Evolutionary conservation across 2,329 filamentous ascomycete genomes (phyloP), one percentile per base, ranked within the genome.

Genomic region (Cladophialophora carrionii): DNA sequence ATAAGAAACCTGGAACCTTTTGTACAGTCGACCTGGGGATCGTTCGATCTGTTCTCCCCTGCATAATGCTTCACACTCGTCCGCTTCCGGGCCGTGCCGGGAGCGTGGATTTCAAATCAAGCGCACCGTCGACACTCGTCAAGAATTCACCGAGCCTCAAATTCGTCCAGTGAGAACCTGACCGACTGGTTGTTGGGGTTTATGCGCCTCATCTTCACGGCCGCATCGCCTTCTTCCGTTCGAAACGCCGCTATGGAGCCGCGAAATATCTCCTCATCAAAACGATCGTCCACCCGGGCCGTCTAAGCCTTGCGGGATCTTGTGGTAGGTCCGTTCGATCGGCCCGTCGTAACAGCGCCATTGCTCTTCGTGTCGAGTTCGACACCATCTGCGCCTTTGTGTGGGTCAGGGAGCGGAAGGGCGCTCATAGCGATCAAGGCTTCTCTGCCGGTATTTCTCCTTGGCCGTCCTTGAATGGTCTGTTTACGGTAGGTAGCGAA

Each of bases 401-500:
- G 62, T 48, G 70, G 70, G 34, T 76, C 74, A 17, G 85, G 84
- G 66, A 88, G 80, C 75, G 90, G 85, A 75, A 89, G 85, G 74
- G 88, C 85, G 77, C 91, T 90, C 81, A 93, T 92, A 77, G 96
- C 92, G 73, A 94, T 90, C 58, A 95, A 81, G 65, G 88, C 87
- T 84, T 94, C 95, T 79, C 91, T 93, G 74, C 91, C 90, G 73
- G 89, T 92, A 74, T 80, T 81, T 72, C 78, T 76, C 68, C 76
- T 78, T 64, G 76, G 79, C 37, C 79, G 77, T 61, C 78, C 77
- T 46, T 74, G 71, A 72, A 80, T 78, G 68, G 72, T 72, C 43
- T 84, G 87, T 84, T 92, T 94, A 76, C 86, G 87, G 78, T 99
- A 99, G 68, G 94, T 99, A 71, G 92, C 92, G 73, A 96, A 85